Evolutionary conservation across 2,329 filamentous ascomycete species (phyloP).

Genomic region (Cryphonectria radicalis): DNA sequence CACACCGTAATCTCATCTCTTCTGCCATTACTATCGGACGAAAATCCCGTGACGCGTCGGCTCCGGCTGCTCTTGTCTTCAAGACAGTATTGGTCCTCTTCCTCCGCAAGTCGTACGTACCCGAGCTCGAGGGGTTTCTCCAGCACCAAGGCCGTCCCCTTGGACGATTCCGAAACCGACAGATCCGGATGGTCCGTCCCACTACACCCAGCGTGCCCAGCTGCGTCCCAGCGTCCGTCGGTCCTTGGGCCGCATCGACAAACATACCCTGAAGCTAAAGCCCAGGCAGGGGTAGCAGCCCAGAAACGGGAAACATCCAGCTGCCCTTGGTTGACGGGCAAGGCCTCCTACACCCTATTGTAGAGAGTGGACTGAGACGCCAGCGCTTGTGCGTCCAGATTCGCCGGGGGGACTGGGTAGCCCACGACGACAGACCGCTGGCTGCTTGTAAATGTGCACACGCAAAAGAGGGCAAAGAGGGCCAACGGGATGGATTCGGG

Average conservation of each 20-base stretch:
- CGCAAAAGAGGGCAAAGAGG: neutral
- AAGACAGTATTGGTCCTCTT: neutral
- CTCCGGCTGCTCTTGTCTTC: neutral
- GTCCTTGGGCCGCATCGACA: conserved; percentile 21
- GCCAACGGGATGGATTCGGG: neutral
- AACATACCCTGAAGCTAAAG: conserved; percentile 18
- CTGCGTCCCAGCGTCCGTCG: neutral
- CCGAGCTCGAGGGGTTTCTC: neutral
- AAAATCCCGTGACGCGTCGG: neutral
- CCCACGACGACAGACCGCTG: conserved; percentile 11
- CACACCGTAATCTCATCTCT: too few relatives aligned
- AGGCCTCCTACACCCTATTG: neutral
- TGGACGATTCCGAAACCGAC: neutral
- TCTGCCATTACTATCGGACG: too few relatives aligned
- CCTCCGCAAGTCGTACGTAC: neutral
- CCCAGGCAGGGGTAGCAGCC: conserved; percentile 9
- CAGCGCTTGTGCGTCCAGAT: conserved; percentile 6
- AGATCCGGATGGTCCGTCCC: neutral
- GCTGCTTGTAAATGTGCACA: conserved; percentile 14
- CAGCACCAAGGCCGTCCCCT: neutral
- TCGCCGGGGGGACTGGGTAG: neutral
- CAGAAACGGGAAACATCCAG: conserved; percentile 28
- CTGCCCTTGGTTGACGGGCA: conserved; percentile 30
- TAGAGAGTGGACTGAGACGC: neutral
- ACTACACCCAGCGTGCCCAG: neutral